Evolutionary conservation across 1,284 basidiomycete genomes (phyloP).

Genomic region (Sutorius eximius): DNA sequence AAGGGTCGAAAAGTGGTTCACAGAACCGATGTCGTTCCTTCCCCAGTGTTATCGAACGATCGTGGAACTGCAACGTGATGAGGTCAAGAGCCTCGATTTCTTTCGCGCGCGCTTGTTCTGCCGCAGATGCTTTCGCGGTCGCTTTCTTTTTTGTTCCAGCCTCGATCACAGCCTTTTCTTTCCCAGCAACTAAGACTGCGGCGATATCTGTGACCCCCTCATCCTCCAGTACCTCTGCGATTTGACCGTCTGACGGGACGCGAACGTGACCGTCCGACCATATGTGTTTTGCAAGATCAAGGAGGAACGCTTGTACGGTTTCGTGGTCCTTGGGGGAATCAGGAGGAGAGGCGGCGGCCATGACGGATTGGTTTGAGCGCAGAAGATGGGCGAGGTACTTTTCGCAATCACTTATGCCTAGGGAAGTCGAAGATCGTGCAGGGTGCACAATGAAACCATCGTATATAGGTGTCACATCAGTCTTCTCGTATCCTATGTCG

Average conservation of each 20-base stretch:
- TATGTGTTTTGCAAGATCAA: constrained; percentile 59
- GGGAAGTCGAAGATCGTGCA: constrained; percentile 55
- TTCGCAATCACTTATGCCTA: constrained; percentile 79
- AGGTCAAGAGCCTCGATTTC: constrained; percentile 83
- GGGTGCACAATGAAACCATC: constrained; percentile 73
- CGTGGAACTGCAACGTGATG: constrained; percentile 70
- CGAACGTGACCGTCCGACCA: constrained; percentile 66
- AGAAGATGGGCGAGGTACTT: constrained; percentile 73
- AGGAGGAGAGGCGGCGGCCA: constrained; percentile 60
- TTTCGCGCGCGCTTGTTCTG: constrained; percentile 74
- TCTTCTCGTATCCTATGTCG: constrained; percentile 78
- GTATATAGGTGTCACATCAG: constrained; percentile 77
- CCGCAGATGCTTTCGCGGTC: constrained; percentile 72
- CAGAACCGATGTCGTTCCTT: constrained; percentile 88
- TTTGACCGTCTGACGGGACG: constrained; percentile 71
- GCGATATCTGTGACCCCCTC: constrained; percentile 87
- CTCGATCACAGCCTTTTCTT: constrained; percentile 81
- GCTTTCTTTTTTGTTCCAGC: constrained; percentile 76
- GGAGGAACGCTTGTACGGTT: constrained; percentile 47
- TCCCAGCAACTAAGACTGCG: constrained; percentile 76
- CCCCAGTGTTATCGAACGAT: constrained; percentile 74
- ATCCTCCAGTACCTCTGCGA: constrained; percentile 61
- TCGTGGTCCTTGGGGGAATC: constrained; percentile 47
- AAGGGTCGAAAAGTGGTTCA: constrained; percentile 85
- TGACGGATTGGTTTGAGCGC: constrained; percentile 62